Evolutionary conservation across 169 alveolate species (phyloP).

Genomic region (Theileria luwenshuni): DNA sequence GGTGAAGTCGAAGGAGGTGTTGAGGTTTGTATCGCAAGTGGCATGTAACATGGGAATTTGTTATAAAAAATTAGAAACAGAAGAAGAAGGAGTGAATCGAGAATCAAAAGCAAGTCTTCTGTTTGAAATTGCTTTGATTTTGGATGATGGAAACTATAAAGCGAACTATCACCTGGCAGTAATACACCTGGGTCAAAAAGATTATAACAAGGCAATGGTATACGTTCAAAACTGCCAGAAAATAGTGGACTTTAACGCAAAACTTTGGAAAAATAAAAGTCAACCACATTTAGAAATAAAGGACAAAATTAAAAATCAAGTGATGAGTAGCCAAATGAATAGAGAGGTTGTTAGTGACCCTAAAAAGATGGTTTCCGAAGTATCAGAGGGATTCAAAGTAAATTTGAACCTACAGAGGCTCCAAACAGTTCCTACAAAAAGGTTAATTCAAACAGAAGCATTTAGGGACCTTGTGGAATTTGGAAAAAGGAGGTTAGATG

Average conservation of each 20-base stretch:
- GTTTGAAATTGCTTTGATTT: slow-evolving; percentile 31
- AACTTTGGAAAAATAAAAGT: slow-evolving; percentile 4
- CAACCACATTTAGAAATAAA: slow-evolving; percentile 47
- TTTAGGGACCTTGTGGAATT: slow-evolving; percentile 32
- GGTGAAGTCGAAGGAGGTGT: slow-evolving; percentile 1
- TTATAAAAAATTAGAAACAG: slow-evolving; percentile 4
- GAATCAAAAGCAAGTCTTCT: neutral
- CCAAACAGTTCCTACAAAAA: neutral
- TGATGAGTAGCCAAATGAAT: slow-evolving; percentile 1
- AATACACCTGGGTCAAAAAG: slow-evolving; percentile 22
- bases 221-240: slow-evolving; percentile 45
- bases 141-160: slow-evolving; percentile 60
- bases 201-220: slow-evolving; percentile 28
- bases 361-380: slow-evolving; percentile 15
- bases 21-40: slow-evolving; percentile 38
- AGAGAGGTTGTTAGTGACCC: slow-evolving; percentile 4
- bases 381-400: slow-evolving; percentile 21
- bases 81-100: neutral
- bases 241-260: slow-evolving; percentile 21
- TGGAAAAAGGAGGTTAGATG: neutral
- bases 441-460: slow-evolving; percentile 16
- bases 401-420: slow-evolving; percentile 38
- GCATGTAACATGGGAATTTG: slow-evolving; percentile 58
- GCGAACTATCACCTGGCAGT: slow-evolving; percentile 55
- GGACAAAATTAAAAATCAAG: slow-evolving; percentile 3